Percentiles rank a stretch among this genome's conserved stretches.
phyloP scores from a whole-genome alignment of 1,284 basidiomycete genomes.

The Trametes polyzona region DNA sequence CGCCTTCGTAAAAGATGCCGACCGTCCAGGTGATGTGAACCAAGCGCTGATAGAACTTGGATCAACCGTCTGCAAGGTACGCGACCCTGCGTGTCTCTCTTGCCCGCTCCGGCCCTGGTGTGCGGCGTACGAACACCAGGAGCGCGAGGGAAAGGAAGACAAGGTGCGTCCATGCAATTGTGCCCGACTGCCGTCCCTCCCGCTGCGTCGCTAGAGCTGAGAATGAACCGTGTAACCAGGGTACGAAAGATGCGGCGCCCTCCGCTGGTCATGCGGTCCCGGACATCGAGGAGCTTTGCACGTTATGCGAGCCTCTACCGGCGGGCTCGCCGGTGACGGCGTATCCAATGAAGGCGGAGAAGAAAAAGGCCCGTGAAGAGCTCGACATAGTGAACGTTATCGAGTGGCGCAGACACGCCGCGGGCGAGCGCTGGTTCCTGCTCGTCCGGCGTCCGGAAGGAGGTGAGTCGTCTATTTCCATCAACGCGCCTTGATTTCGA shows the following conservation, averaged over 20 bases:
- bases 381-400: constrained; percentile 85
- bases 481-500: constrained; percentile 2
- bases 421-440: constrained; percentile 62
- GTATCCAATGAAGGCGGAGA: constrained; percentile 88
- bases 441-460: constrained; percentile 82
- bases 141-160: constrained; percentile 21
- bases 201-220: constrained; percentile 19
- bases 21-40: constrained; percentile 80
- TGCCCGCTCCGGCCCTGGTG: constrained; percentile 80
- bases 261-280: constrained; percentile 26
- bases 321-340: constrained; percentile 54
- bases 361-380: constrained; percentile 86
- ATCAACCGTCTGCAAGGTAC: constrained; percentile 88
- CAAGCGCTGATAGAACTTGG: constrained; percentile 90
- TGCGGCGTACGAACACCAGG: constrained; percentile 52
- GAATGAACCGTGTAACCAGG: constrained; percentile 15
- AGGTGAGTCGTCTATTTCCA: constrained; percentile 52
- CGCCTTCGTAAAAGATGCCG: constrained; percentile 62
- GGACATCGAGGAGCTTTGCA: constrained; percentile 81
- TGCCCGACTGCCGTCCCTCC: not conserved
- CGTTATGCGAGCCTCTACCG: constrained; percentile 71
- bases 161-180: constrained; percentile 7
- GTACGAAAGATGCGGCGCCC: constrained; percentile 14
- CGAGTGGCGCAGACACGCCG: constrained; percentile 62
- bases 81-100: constrained; percentile 69